phyloP scores from a whole-genome alignment of 192 early-diverging fungal genomes.

The Backusella sp. region DNA sequence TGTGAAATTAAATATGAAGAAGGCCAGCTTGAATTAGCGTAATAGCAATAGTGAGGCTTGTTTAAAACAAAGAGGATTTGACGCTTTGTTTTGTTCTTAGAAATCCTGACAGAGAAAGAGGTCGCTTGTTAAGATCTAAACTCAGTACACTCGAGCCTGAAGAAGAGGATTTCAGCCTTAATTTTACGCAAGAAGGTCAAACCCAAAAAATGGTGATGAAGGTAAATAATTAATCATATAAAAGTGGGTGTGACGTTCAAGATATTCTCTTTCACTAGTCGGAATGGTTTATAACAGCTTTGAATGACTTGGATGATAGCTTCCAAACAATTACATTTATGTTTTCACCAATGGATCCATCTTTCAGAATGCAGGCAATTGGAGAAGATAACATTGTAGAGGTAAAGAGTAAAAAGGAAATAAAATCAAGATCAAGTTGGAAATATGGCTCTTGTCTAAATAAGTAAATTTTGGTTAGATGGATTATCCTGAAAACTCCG shows the following conservation, averaged over 20 bases:
- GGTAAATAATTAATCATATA: background rate
- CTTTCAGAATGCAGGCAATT: conserved; percentile 5
- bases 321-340: conserved; percentile 16
- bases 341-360: conserved; percentile 22
- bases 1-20: conserved; percentile 23
- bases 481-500: background rate
- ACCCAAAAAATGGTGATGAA: conserved; percentile 19
- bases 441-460: background rate
- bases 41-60: background rate
- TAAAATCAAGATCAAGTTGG: background rate
- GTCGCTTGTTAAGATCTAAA: background rate
- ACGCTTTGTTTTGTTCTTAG: background rate
- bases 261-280: background rate
- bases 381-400: conserved; percentile 9
- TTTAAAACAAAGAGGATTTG: background rate
- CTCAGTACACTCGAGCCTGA: conserved; percentile 18
- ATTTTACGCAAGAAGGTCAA: background rate
- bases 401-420: conserved; percentile 7
- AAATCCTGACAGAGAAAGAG: conserved; percentile 5
- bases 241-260: background rate
- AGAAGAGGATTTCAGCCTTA: conserved; percentile 3
- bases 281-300: conserved; percentile 17
- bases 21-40: conserved; percentile 11
- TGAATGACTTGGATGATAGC: conserved; percentile 12
- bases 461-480: background rate